Evolutionary conservation across 1,284 basidiomycete genomes (phyloP), one percentile per base, ranked within the genome.

Genomic region (Rhodotorula glutinis): DNA sequence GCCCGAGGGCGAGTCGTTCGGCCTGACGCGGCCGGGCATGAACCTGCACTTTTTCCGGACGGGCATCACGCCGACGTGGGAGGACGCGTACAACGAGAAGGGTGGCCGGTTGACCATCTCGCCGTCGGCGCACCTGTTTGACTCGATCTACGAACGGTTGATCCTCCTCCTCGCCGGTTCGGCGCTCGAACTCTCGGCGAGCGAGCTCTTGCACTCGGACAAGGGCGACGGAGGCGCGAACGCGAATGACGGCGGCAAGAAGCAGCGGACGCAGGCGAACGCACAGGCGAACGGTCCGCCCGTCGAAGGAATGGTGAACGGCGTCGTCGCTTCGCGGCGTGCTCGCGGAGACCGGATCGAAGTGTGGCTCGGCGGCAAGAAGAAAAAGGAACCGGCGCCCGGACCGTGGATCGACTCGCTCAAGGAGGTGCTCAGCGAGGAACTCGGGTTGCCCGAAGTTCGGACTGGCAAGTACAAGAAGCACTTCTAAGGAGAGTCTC

Each of bases 21-120:
- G 71, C n/a, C 54, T 71, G 25, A 59, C 46, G 44, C 59, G 71
- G 5, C 61, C 69, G n/a, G 69, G 71, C 14, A 62, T 64, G 62
- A 73, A 73, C 66, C 53, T 73, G 57, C 69, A 73, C 55, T 73
- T 73, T 53, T 73, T 73, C 66, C 56, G 69, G 3, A 56, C 63
- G 2, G 71, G 71, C 7, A 70, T 73, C 41, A 47, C n/a, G 29
- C 71, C 71, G 30, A 71, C 71, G 7, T 73, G 71, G 71, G 71
- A 73, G 53, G 71, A 73, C 49, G 64, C 69, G n/a, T 73, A 67
- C 60, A 73, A 73, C 64, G 69, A 63, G 53, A 71, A 73, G 56
- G 71, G 71, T 21, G 71, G 71, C 25, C 63, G 71, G 16, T 54
- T 73, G 41, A 73, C 66, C 44, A 73, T 73, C 62, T 68, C 69